Evolutionary conservation across 2,329 filamentous ascomycete species (phyloP).

Genomic region (Pyricularia pennisetigena): DNA sequence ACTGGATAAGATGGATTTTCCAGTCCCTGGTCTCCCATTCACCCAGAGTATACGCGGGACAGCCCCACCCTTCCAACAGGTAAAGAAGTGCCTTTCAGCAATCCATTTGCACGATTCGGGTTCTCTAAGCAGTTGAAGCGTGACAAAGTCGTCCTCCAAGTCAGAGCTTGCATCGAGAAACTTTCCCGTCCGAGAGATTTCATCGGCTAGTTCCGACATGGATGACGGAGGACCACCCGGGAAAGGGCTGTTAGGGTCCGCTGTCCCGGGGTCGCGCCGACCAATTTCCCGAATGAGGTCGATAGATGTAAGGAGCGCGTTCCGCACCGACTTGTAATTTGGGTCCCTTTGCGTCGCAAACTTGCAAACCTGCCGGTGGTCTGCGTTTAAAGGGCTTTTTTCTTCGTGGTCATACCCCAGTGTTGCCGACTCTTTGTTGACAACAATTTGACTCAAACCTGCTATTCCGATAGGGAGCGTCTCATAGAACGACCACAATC

Average conservation of each 20-base stretch:
- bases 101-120: neutral
- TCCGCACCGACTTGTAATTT: conserved; percentile 21
- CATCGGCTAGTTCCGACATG: neutral
- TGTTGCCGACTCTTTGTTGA: conserved; percentile 14
- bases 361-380: conserved; percentile 25
- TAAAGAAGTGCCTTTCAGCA: neutral
- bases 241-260: neutral
- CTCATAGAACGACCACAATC: conserved; percentile 32
- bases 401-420: conserved; percentile 15
- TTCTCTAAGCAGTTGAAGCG: neutral
- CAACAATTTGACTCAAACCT: conserved; percentile 11
- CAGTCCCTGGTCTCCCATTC: neutral
- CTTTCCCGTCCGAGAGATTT: neutral
- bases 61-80: neutral
- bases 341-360: conserved; percentile 18
- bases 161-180: neutral
- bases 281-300: neutral
- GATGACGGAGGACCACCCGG: neutral
- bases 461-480: conserved; percentile 7
- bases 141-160: neutral
- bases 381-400: conserved; percentile 17
- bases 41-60: neutral
- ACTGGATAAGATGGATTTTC: neutral
- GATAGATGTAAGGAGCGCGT: conserved; percentile 18
- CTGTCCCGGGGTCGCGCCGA: neutral